Evolutionary conservation across 2,329 filamentous ascomycete species (phyloP).

Genomic region (Aspergillus versicolor): DNA sequence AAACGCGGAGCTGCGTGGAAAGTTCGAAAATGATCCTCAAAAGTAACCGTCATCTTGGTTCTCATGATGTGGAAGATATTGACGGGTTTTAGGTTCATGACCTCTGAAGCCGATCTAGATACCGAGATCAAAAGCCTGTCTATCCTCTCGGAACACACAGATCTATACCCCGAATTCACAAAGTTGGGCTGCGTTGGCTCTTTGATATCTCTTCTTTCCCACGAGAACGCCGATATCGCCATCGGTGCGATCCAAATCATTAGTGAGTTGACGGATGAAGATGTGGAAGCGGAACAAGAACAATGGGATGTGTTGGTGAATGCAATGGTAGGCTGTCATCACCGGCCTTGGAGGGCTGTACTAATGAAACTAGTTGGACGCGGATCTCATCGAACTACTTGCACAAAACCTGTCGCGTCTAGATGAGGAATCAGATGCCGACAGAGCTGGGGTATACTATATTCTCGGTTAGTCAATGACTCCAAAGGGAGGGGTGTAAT

Average conservation of each 20-base stretch:
- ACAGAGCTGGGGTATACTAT: slow-evolving; percentile 84
- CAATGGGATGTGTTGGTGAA: slow-evolving; percentile 77
- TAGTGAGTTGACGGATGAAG: slow-evolving; percentile 88
- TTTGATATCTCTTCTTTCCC: slow-evolving; percentile 77
- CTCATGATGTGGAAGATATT: slow-evolving; percentile 13
- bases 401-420: slow-evolving; percentile 68
- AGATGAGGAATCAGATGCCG: slow-evolving; percentile 69
- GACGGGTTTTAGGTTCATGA: slow-evolving; percentile 60
- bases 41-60: slow-evolving; percentile 52
- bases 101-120: slow-evolving; percentile 84
- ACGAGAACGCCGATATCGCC: slow-evolving; percentile 96
- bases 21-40: slow-evolving; percentile 74
- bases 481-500: neutral
- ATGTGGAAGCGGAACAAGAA: slow-evolving; percentile 75
- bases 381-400: slow-evolving; percentile 43
- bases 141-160: slow-evolving; percentile 81
- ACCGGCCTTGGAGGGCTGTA: neutral
- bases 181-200: slow-evolving; percentile 70
- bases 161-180: slow-evolving; percentile 77
- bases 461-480: slow-evolving; percentile 55
- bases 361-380: slow-evolving; percentile 38
- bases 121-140: slow-evolving; percentile 82
- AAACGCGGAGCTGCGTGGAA: slow-evolving; percentile 85
- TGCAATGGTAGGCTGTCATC: slow-evolving; percentile 48
- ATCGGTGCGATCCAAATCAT: slow-evolving; percentile 89